Evolutionary conservation across 116 monocot species (phyloP), one percentile per base, ranked within the genome.

Genomic region (Thalassia testudinum): DNA sequence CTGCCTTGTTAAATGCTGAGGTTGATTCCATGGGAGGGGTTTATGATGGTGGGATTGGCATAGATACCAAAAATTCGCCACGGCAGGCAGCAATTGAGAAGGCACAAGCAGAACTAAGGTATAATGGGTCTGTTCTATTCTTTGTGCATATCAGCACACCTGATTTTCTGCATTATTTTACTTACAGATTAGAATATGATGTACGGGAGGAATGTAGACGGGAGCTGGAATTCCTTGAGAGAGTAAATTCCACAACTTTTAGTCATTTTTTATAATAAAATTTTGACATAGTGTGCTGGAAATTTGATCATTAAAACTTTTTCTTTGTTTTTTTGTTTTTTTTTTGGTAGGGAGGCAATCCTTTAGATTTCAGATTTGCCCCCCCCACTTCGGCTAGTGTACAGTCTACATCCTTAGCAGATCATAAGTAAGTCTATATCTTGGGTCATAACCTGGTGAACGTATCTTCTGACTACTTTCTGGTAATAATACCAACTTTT

Each of bases 291-390:
- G 6, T 10, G 10, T 5, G 10, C 10, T 34, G 30, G 30, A 34
- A 34, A 34, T 34, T 34, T 34, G 30, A 34, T 10, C n/a, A n/a
- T n/a, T n/a, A n/a, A n/a, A n/a, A n/a, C 30, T 34, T 34, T 34
- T 10, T 10, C 3, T 10, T 5, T 34, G 30, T 34, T 34, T 34
- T 34, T 34, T 10, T 34, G n/a, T n/a, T n/a, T n/a, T n/a, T n/a
- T n/a, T n/a, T n/a, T n/a, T n/a, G n/a, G n/a, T 10, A 95, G 95
- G 95, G 97, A 15, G 97, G 97, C 6, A 89, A 97, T 63, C 97
- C 97, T 1, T 66, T 97, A 74, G 97, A 97, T 75, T 97, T 85
- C 60, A 84, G 85, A 74, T 71, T 79, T 66, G 48, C 49, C 30
- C 60, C 68, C 62, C 68, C 79, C 53, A 56, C 71, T 38, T 85